Conservation (phyloP, 495 filamentous ascomycete species). For the Penicillium taxi region DNA sequence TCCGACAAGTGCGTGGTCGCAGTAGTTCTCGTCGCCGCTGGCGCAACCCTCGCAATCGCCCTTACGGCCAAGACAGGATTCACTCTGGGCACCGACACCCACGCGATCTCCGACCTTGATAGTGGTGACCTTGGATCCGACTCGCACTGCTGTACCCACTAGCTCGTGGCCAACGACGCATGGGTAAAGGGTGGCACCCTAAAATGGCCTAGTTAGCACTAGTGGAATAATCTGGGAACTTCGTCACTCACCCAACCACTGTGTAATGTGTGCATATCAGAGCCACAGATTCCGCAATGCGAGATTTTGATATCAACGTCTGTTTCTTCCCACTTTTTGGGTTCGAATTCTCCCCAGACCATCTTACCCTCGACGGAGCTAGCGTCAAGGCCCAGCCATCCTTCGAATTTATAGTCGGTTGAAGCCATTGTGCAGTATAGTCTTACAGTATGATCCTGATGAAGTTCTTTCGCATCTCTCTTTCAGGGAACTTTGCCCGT, state of each 20-base stretch:
- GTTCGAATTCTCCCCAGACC: constrained; percentile 66
- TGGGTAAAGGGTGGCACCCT: constrained; percentile 51
- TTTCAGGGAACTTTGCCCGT: too few relatives aligned
- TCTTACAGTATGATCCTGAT: too few relatives aligned
- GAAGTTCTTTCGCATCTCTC: too few relatives aligned
- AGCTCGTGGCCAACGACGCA: constrained; percentile 80
- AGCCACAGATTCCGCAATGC: constrained; percentile 40
- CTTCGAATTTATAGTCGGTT: constrained; percentile 61
- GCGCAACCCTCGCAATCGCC: constrained; percentile 65
- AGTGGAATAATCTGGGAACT: background rate
- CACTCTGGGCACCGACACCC: constrained; percentile 76
- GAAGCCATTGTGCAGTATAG: constrained; percentile 24
- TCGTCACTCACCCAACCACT: constrained; percentile 55
- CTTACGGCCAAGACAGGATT: constrained; percentile 53
- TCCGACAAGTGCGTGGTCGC: constrained; percentile 46
- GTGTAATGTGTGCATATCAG: constrained; percentile 66
- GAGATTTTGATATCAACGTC: constrained; percentile 53
- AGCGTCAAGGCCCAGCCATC: constrained; percentile 67
- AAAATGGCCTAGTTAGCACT: constrained; percentile 2
- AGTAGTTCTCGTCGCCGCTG: constrained; percentile 58
- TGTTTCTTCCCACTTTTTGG: constrained; percentile 73
- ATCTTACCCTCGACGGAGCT: constrained; percentile 63
- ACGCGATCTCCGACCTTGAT: constrained; percentile 82
- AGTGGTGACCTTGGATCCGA: constrained; percentile 56
- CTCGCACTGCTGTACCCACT: constrained; percentile 65